Conservation (phyloP, 768 basidiomycete species). For the Fomitopsis pulvina region DNA sequence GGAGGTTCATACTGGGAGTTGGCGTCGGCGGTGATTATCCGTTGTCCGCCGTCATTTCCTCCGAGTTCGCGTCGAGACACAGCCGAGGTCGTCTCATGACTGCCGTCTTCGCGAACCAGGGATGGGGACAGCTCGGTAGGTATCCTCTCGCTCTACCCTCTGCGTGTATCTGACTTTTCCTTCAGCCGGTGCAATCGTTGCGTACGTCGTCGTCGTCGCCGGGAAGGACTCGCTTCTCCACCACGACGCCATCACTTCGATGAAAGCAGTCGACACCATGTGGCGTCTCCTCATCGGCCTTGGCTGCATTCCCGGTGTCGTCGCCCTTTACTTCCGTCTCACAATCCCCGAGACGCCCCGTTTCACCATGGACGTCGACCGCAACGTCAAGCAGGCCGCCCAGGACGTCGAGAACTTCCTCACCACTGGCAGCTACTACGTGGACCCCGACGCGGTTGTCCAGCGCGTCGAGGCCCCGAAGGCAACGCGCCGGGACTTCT, state of each 20-base stretch:
- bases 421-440: slow-evolving; percentile 35
- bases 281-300: slow-evolving; percentile 90
- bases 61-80: slow-evolving; percentile 77
- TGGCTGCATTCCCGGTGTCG: slow-evolving; percentile 71
- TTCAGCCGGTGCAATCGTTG: slow-evolving; percentile 59
- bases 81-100: slow-evolving; percentile 85
- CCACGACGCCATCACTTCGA: slow-evolving; percentile 30
- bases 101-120: slow-evolving; percentile 80
- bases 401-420: slow-evolving; percentile 70
- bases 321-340: slow-evolving; percentile 88
- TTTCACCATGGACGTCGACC: slow-evolving; percentile 87
- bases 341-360: slow-evolving; percentile 92
- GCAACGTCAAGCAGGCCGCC: slow-evolving; percentile 70
- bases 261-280: slow-evolving; percentile 57
- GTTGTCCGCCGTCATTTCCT: slow-evolving; percentile 77
- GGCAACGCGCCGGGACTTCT: slow-evolving; percentile 45
- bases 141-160: slow-evolving; percentile 1
- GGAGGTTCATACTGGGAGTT: slow-evolving; percentile 78
- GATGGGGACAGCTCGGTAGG: slow-evolving; percentile 80
- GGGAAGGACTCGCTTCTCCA: slow-evolving; percentile 58
- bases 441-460: slow-evolving; percentile 49
- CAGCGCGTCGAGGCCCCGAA: slow-evolving; percentile 45
- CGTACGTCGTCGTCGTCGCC: slow-evolving; percentile 54
- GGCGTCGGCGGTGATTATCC: slow-evolving; percentile 93
- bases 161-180: neutral